Base-by-base conservation (phyloP, 106 monocot genomes). In the Allium fistulosum region DNA sequence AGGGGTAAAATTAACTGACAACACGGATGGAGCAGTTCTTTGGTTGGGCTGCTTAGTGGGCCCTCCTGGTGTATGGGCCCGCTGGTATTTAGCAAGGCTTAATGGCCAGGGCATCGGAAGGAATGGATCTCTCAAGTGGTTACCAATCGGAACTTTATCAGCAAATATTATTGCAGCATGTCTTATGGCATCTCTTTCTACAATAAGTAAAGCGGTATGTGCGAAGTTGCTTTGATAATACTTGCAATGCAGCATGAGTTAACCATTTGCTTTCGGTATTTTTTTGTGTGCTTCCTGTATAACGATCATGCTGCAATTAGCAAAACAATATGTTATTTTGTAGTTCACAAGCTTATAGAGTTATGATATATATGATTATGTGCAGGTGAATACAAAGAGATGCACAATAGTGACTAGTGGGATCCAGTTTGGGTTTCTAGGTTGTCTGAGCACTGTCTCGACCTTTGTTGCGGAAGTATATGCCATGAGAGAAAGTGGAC, bases 401-500 rank as follows among this genome's bases (percentile, higher is more conserved):
- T 74, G 75, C 16, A 67, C 59, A 16, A 53, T 80, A 37, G 64
- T 88, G 69, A 53, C 83, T 26, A 78, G 68, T 53, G 96, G 85
- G 17, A 56, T 96, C 9, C 88, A 92, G 65, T 80, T 96, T 2
- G 96, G 96, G 4, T 88, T 96, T 69, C 76, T 96, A 9, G 96
- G 96, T 14, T 96, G 91, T 69, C 28, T 96, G 70, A 92, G 91
- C 84, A 96, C 91, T 6, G 92, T 96, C 1, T 96, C 96, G 6
- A 92, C 96, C 48, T 96, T 88, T 71, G 86, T 82, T 16, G 88
- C 91, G 11, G 96, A 96, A 70, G 75, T 96, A 16, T 96, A 88
- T 67, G 86, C 78, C 7, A 86, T 96, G 92, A 80, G 84, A 67
- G 72, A 84, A 72, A 80, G 80, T 63, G 82, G 83, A 16, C 80